phyloP scores from a whole-genome alignment of 2,329 filamentous ascomycete species.

The Hymenoscyphus fraxineus region DNA sequence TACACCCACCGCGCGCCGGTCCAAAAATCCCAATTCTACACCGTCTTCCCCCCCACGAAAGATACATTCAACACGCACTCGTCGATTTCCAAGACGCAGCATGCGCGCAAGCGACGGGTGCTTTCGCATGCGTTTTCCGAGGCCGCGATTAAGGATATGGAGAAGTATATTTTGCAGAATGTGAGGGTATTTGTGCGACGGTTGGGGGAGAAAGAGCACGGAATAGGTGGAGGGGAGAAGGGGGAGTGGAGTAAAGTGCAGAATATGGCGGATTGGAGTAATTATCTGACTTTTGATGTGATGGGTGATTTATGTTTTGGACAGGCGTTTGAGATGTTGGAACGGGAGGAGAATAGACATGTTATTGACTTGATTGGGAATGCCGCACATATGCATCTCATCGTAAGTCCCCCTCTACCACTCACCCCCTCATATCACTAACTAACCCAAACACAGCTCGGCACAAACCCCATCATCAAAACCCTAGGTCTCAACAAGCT shows the following conservation, averaged over 20 bases:
- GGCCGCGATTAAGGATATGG: conserved; percentile 32
- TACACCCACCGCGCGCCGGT: conserved; percentile 62
- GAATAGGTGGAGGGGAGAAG: conserved; percentile 40
- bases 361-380: conserved; percentile 64
- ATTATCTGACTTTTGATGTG: conserved; percentile 46
- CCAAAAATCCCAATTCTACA: conserved; percentile 68
- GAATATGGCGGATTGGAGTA: conserved; percentile 52
- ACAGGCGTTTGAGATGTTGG: conserved; percentile 48
- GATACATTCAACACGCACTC: conserved; percentile 68
- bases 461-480: conserved; percentile 67
- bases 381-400: conserved; percentile 64
- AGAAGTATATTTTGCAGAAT: conserved; percentile 32
- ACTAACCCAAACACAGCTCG: conserved; percentile 33
- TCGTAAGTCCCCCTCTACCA: conserved; percentile 42
- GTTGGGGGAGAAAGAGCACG: conserved; percentile 37
- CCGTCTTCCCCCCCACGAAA: conserved; percentile 65
- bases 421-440: not conserved
- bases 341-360: conserved; percentile 55
- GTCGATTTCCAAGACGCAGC: conserved; percentile 62
- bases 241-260: conserved; percentile 51
- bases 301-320: conserved; percentile 50
- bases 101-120: conserved; percentile 62
- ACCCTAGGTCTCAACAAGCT: conserved; percentile 63
- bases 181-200: conserved; percentile 58
- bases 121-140: conserved; percentile 63